Conservation (phyloP, 169 alveolate genomes). For the Theileria luwenshuni region DNA sequence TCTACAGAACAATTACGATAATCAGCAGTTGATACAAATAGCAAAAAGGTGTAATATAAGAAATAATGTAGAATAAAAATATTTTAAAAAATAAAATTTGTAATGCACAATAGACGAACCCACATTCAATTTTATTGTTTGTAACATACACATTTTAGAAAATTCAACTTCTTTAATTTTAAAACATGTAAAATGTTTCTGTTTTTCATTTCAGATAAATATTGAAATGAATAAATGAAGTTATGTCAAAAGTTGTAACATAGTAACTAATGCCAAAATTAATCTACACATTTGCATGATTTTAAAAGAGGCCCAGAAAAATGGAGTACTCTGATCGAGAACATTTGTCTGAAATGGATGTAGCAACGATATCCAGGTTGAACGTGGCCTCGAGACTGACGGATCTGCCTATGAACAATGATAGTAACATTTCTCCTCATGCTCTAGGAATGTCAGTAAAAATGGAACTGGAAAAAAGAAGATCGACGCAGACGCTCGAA, state of each 20-base stretch:
- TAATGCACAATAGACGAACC: conserved; percentile 18
- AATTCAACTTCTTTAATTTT: not conserved
- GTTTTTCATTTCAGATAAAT: too few species aligned
- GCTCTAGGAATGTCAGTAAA: conserved; percentile 67
- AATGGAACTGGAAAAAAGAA: conserved; percentile 62
- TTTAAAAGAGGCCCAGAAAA: too few species aligned
- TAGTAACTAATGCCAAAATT: too few species aligned
- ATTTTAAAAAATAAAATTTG: not conserved
- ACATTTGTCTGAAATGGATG: conserved; percentile 30
- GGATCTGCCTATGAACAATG: conserved; percentile 61
- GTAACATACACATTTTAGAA: conserved; percentile 9
- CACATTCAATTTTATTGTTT: not conserved
- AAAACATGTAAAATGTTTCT: not conserved
- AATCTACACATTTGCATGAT: too few species aligned
- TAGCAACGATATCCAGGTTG: conserved; percentile 35
- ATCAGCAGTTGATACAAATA: conserved; percentile 29
- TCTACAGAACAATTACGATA: conserved; percentile 26
- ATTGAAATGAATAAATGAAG: too few species aligned
- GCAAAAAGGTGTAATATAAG: conserved; percentile 37
- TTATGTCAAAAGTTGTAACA: too few species aligned
- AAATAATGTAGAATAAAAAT: not conserved
- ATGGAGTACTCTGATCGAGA: conserved; percentile 65
- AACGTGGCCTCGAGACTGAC: conserved; percentile 43
- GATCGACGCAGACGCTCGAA: conserved; percentile 54
- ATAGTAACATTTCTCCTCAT: conserved; percentile 60